These are phyloP conservation scores for Oryza brachyantha DNA, from an alignment of 176 grass and related monocot species.

Conservation along the genomic window DNA sequence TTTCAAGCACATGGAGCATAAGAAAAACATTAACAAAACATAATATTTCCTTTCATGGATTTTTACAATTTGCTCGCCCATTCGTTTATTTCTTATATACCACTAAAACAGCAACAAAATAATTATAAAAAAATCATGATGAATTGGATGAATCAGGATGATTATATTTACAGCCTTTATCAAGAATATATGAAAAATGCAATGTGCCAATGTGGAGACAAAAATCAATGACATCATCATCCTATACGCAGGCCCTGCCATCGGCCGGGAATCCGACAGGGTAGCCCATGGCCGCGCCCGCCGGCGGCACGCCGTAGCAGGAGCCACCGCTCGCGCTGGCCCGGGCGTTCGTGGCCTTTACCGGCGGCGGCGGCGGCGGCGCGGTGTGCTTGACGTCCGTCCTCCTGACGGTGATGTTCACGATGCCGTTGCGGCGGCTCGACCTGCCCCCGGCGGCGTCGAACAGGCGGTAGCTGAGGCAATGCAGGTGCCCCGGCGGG, in stretches of 20 bases:
- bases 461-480: conserved; percentile 59
- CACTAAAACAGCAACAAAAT: too few relatives aligned
- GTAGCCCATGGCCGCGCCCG: conserved; percentile 43
- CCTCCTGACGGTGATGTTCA: conserved; percentile 62
- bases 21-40: background rate
- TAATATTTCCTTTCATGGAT: too few relatives aligned
- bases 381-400: background rate
- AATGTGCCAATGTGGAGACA: background rate
- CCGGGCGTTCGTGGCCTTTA: background rate
- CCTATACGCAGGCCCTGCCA: background rate
- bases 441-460: background rate
- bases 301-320: background rate
- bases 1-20: background rate
- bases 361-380: background rate
- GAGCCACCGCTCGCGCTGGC: conserved; percentile 1
- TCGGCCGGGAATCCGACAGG: conserved; percentile 19
- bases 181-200: background rate
- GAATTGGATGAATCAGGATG: background rate
- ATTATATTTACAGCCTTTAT: background rate
- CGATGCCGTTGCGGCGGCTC: conserved; percentile 40
- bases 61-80: too few relatives aligned
- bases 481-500: conserved; percentile 61
- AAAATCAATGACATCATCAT: background rate
- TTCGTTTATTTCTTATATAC: too few relatives aligned
- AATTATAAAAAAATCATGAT: background rate